Base-by-base conservation (phyloP, 2,329 filamentous ascomycete genomes). In the Pseudophaeomoniella oleicola region DNA sequence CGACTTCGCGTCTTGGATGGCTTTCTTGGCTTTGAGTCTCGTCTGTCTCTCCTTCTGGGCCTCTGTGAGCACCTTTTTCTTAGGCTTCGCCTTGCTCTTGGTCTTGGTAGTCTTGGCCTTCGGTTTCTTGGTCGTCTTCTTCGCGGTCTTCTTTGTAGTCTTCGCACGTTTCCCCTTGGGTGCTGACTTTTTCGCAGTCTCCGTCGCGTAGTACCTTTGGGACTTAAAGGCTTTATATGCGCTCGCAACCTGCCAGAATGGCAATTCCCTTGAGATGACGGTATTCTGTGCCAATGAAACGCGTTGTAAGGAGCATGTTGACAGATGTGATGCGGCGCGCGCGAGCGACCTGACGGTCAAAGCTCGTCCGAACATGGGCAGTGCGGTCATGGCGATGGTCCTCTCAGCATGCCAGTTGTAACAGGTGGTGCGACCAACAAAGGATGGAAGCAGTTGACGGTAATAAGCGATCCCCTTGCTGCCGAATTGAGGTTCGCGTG, bases 1-100 rank as follows among this genome's bases (percentile, higher is more conserved):
- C 9, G 22, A 6, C 22, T n/a, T 27, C 6, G 49, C 37, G 35
- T 56, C 40, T 27, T 27, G 6, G 22, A 27, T n/a, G 9, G 22
- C 43, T 50, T 43, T 32, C 46, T 49, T 37, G 48, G 46, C 41
- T 46, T n/a, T 27, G 22, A 6, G 22, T 27, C 22, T 27, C n/a
- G 42, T 44, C 34, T 41, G 44, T 38, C 49, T 50, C 36, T 53
- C 49, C 16, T 47, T 47, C 34, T 53, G 49, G 30, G 55, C 57
- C 40, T 54, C 39, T 11, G 38, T 44, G 46, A 53, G 56, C 39
- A 46, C 22, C n/a, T 27, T 27, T 9, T 27, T 47, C 39, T 52
- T 50, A 14, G 48, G 42, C 38, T 54, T 58, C 19, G 42, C 38
- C 36, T 45, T 45, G 30, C 43, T 43, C 32, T 43, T 46, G 18